Base-by-base conservation (phyloP, 805 yeast species). In the Saccharomycopsis fibuligera region DNA sequence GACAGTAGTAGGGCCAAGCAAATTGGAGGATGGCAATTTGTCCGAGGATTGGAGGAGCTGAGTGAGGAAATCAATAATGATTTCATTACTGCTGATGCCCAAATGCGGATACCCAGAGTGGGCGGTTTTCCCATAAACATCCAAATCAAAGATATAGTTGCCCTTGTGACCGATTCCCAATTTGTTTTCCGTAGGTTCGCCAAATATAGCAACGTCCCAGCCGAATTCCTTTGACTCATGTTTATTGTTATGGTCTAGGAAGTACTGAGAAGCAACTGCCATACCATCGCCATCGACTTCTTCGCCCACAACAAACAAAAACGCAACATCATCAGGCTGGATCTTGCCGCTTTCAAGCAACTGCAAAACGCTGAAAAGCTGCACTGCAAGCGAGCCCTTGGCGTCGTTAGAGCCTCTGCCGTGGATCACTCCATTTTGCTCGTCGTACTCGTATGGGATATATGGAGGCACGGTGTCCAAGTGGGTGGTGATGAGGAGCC, bases 371-470 rank as follows among this genome's bases (percentile, higher is more conserved):
- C 87, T 78, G 25, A 70, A 64, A 4, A 81, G 65, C 57, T 81
- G 86, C 1, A 84, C 61, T 0, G 86, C 83, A 16, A 83, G 79
- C 8, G 86, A 78, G 0, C 72, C 86, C 58, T 83, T 83, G n/a
- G 86, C 89, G 58, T 83, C 90, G 48, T 74, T 69, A 1, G 83
- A 61, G 2, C 90, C 90, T 47, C 90, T 68, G 21, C 89, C 89
- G 58, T 70, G 73, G 16, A 83, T 78, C 24, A 62, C 61, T 1
- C 47, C 51, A 9, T 36, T 41, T 19, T 37, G 23, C 19, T 16
- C 22, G 35, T 70, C 62, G 9, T 68, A 59, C 3, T 49, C 53
- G 56, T 75, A 76, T 0, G 68, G 68, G 33, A 74, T 56, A 55
- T 55, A 75, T 1, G 80, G 79, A 4, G 80, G 80, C 16, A 76